Percentiles rank a stretch among this genome's conserved stretches.
Conservation (phyloP, 495 filamentous ascomycete genomes). For the Aspergillus heteromorphus region DNA sequence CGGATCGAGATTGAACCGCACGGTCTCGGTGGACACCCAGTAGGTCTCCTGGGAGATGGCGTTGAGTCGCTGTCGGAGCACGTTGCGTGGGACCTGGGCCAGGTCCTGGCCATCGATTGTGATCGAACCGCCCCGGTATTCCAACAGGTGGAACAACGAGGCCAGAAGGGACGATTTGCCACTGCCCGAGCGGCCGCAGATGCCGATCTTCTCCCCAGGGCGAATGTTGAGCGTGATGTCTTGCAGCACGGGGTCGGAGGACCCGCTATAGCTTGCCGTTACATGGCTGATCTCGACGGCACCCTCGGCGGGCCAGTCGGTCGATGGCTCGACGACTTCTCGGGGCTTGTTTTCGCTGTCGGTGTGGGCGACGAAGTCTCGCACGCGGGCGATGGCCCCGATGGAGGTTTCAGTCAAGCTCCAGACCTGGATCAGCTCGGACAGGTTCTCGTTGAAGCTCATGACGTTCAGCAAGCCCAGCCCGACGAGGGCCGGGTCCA, state of each 20-base stretch:
- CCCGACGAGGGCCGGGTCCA: neutral
- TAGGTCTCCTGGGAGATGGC: neutral
- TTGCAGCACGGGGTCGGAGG: neutral
- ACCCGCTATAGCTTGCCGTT: constrained; percentile 7
- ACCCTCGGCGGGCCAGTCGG: constrained; percentile 20
- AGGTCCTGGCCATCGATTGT: too few species aligned
- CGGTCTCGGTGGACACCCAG: neutral
- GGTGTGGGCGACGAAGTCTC: constrained; percentile 36
- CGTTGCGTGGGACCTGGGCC: neutral
- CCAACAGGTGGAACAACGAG: too few species aligned
- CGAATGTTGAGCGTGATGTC: too few species aligned
- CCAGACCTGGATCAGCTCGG: constrained; percentile 35
- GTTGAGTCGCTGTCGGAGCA: neutral
- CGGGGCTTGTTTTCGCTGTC: constrained; percentile 29
- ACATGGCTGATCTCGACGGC: constrained; percentile 36
- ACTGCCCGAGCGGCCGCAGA: too few species aligned
- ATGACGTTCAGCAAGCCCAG: neutral
- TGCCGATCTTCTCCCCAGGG: too few species aligned
- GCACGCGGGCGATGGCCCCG: constrained; percentile 44
- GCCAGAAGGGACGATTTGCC: too few species aligned
- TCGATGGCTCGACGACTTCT: constrained; percentile 21
- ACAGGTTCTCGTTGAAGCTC: neutral
- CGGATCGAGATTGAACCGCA: neutral
- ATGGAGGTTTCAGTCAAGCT: constrained; percentile 43
- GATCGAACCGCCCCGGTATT: too few species aligned